phyloP scores from a whole-genome alignment of 306 rosid genomes.

The Potentilla sterilis region DNA sequence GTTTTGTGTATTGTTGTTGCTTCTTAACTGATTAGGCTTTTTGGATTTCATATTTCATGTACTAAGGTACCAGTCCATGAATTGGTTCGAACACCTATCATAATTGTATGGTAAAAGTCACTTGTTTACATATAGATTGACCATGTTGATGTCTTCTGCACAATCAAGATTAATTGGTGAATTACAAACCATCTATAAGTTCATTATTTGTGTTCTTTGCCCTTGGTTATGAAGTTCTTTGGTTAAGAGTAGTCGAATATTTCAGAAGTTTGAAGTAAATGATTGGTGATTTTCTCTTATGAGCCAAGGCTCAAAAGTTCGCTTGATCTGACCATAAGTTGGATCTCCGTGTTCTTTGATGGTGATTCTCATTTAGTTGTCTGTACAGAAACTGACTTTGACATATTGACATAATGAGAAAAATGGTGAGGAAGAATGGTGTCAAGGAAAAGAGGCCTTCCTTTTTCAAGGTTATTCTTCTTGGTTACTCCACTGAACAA shows the following conservation, averaged over 20 bases:
- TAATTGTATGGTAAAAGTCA: not conserved
- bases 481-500: not conserved
- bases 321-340: not conserved
- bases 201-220: not conserved
- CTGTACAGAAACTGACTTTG: not conserved
- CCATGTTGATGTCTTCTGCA: not conserved
- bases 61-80: not conserved
- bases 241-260: too few species aligned
- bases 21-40: not conserved
- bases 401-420: not conserved
- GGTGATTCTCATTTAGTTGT: not conserved
- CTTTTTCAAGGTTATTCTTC: constrained; percentile 5
- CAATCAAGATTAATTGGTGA: not conserved
- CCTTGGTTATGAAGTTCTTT: not conserved
- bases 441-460: not conserved
- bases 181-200: not conserved
- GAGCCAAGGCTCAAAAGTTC: not conserved
- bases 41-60: not conserved
- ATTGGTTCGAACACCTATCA: too few species aligned
- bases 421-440: constrained; percentile 2
- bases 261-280: not conserved
- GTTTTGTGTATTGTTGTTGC: not conserved
- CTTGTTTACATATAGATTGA: not conserved
- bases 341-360: not conserved
- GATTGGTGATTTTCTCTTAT: not conserved